Base-by-base conservation (phyloP, 352 stramenopile genomes). In the Phytopythium oedochilum region DNA sequence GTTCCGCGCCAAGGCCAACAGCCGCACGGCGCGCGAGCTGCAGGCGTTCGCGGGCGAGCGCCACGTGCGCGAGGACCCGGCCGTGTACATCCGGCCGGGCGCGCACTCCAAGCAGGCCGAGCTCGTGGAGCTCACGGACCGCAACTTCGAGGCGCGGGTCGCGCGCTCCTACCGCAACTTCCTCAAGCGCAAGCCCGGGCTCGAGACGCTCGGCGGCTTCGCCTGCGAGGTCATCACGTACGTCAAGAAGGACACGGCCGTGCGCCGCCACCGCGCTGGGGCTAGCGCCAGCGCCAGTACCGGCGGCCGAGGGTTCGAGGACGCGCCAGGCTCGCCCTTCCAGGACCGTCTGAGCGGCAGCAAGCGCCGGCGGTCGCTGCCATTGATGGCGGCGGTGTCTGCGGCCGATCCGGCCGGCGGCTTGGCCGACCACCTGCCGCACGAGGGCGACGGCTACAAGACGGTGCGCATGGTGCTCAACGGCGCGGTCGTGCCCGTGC, bases 21-120 rank as follows among this genome's bases (percentile, higher is more conserved):
- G 60, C 50, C 75, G 68, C 32, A 85, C 76, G 36, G 52, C 68
- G 38, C 75, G 78, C 25, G 73, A 84, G 55, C 61, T 89, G n/a
- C 66, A 76, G 56, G 67, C 45, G 28, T 63, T 69, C 51, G 55
- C 53, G 5, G 62, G 63, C 20, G 74, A 87, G 29, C 55, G 48
- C n/a, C 70, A 86, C 44, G 66, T 90, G 49, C 74, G 78, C 29
- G 75, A 83, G 35, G 80, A 92, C 53, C 32, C 36, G 22, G 76
- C 78, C 17, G 69, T 92, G n/a, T 92, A 92, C 70, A 90, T 92
- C 60, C 71, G 72, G 4, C 83, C 83, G 8, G 76, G 76, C 3
- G 74, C 80, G 42, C 80, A 90, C 63, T 90, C 83, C 28, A 92
- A 89, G 57, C 83, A 92, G 60, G 71, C 78, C n/a, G 83, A 90